These are phyloP conservation scores for Penicillium riverlandense DNA, from an alignment of 495 filamentous ascomycete genomes.

Conservation along the genomic window DNA sequence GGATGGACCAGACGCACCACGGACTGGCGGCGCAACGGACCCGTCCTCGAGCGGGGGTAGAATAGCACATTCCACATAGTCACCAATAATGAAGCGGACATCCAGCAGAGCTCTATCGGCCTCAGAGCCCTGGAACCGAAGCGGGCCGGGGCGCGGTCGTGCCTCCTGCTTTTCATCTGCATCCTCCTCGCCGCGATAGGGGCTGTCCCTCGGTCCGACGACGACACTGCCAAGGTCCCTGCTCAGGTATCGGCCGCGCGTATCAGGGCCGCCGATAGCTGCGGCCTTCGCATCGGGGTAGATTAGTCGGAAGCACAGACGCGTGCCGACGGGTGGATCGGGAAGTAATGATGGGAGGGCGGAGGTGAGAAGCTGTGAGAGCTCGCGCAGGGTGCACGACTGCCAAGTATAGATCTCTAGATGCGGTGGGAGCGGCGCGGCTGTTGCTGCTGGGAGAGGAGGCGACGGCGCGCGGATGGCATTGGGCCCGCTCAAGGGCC, in stretches of 20 bases:
- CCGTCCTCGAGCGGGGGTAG: conserved; percentile 68
- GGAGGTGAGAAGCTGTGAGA: conserved; percentile 64
- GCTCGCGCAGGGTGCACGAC: conserved; percentile 74
- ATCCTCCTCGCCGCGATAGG: conserved; percentile 39
- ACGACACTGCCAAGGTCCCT: conserved; percentile 82
- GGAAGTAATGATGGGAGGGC: conserved; percentile 65
- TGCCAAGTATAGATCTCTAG: conserved; percentile 86
- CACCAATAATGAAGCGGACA: conserved; percentile 76
- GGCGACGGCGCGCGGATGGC: conserved; percentile 28
- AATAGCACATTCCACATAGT: conserved; percentile 78
- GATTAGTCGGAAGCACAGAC: conserved; percentile 78
- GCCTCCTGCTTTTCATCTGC: conserved; percentile 30
- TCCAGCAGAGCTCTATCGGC: conserved; percentile 67
- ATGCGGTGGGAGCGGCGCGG: conserved; percentile 55
- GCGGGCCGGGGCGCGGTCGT: conserved; percentile 11
- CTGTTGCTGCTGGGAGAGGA: conserved; percentile 15
- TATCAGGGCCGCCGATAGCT: conserved; percentile 32
- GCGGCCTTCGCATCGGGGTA: conserved; percentile 68
- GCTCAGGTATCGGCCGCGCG: conserved; percentile 54
- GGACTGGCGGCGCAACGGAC: conserved; percentile 52
- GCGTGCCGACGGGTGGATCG: conserved; percentile 67
- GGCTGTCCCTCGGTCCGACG: conserved; percentile 39
- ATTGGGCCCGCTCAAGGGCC: conserved; percentile 26
- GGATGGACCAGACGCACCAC: conserved; percentile 11
- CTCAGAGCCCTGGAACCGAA: conserved; percentile 45